Base-by-base conservation (phyloP, 2,329 filamentous ascomycete genomes). In the Chaetomium olivaceum region DNA sequence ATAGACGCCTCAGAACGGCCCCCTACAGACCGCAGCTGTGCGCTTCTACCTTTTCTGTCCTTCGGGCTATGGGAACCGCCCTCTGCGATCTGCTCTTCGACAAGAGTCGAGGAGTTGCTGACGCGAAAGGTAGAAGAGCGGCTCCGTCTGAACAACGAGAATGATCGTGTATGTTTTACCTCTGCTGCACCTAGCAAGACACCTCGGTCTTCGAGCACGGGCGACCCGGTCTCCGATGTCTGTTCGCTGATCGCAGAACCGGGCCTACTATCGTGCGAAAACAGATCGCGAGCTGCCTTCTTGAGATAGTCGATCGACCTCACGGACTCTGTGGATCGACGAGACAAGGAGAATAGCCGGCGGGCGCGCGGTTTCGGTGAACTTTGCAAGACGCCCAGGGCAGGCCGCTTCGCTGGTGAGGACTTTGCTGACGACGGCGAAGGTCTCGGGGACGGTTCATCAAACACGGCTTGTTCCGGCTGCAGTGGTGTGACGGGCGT, bases 311-410 rank as follows among this genome's bases (percentile, higher is more conserved):
- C 64, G 50, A 66, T 62, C n/a, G 68, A 69, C 48, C 58, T 50
- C 19, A 66, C 23, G 4, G 69, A 68, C 12, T 67, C 67, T 2
- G 59, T 54, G 3, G 70, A 70, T 4, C 61, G 65, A 8, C 68
- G 60, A 19, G 63, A 65, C n/a, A 71, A 57, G 2, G 69, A 71
- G 23, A 70, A 70, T 12, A 69, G 62, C 5, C 67, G 65, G 31
- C 67, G 66, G 5, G 61, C 25, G n/a, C 64, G 66, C 27, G 59
- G 55, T 12, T 62, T 64, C 23, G 67, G 62, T n/a, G 64, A 62
- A 4, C 27, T 48, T 29, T 63, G 61, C 5, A 55, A 36, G 46
- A 54, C 59, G 16, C 46, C 51, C 9, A 52, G 25, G 6, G 56
- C 31, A 19, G 61, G 29, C n/a, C 23, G 46, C 25, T 46, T 64